A percentile compares a stretch with the other conserved stretches of the same genome.
Evolutionary conservation across 169 alveolate species (phyloP).

Genomic region (Plasmodium coatneyi): DNA sequence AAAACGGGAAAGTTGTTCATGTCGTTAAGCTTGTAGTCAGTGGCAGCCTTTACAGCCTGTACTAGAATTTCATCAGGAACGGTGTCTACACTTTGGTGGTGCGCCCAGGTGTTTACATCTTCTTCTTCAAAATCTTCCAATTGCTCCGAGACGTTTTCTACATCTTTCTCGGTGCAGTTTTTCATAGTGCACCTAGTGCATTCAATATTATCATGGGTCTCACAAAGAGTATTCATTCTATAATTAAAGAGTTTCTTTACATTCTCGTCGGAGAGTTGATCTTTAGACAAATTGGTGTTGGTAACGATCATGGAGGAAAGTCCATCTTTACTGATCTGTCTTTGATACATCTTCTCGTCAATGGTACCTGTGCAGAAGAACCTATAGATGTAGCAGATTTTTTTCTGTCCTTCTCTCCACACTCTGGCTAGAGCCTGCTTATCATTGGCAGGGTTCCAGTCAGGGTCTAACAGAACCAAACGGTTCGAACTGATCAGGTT

Average conservation of each 20-base stretch:
- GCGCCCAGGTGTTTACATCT: slow-evolving; percentile 86
- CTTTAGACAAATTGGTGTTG: slow-evolving; percentile 78
- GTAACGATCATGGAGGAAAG: slow-evolving; percentile 90
- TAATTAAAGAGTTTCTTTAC: slow-evolving; percentile 85
- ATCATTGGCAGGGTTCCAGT: slow-evolving; percentile 99
- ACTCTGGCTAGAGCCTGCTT: slow-evolving; percentile 97
- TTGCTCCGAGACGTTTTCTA: slow-evolving; percentile 72
- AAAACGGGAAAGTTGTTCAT: slow-evolving; percentile 69
- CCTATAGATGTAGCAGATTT: slow-evolving; percentile 95
- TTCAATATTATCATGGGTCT: slow-evolving; percentile 87
- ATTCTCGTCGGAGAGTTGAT: slow-evolving; percentile 84
- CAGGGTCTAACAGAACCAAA: slow-evolving; percentile 97
- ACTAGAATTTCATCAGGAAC: slow-evolving; percentile 80
- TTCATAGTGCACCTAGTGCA: slow-evolving; percentile 81
- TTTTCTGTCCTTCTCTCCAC: slow-evolving; percentile 98
- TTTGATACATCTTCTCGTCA: slow-evolving; percentile 96
- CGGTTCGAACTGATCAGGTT: slow-evolving; percentile 97
- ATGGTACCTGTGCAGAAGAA: slow-evolving; percentile 97
- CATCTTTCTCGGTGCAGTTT: slow-evolving; percentile 4
- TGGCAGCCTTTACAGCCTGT: slow-evolving; percentile 75
- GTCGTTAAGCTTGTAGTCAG: slow-evolving; percentile 2
- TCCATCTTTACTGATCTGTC: slow-evolving; percentile 87
- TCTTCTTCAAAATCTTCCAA: slow-evolving; percentile 73
- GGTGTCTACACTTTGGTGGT: slow-evolving; percentile 80
- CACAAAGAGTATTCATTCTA: slow-evolving; percentile 83